Evolutionary conservation across 352 stramenopile genomes (phyloP).

Genomic region (Pythium pyrilobum): DNA sequence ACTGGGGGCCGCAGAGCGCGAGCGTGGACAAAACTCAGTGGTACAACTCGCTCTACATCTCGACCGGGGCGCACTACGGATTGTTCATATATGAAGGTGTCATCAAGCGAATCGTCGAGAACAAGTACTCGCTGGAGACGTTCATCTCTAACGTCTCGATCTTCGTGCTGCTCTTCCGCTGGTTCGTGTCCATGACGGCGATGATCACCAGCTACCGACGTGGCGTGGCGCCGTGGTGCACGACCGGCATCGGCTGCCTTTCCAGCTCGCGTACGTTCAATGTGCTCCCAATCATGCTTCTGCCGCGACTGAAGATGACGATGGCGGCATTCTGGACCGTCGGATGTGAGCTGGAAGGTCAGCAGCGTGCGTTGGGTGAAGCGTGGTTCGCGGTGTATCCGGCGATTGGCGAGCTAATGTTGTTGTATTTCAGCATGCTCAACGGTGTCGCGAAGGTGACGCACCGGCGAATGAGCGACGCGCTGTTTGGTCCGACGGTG

Average conservation of each 20-base stretch:
- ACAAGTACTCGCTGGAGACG: constrained; percentile 27
- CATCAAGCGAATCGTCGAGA: constrained; percentile 1
- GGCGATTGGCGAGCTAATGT: constrained; percentile 19
- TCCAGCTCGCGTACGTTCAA: constrained; percentile 21
- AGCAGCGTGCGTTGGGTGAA: constrained; percentile 22
- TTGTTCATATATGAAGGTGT: constrained; percentile 23
- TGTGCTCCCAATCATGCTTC: constrained; percentile 15
- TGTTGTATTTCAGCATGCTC: constrained; percentile 30
- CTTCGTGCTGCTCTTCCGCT: constrained; percentile 24
- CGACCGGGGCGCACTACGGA: constrained; percentile 23
- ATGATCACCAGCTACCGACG: constrained; percentile 11
- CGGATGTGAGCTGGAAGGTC: constrained; percentile 30
- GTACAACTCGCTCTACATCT: constrained; percentile 7
- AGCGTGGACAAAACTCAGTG: background rate
- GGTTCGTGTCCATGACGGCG: constrained; percentile 21
- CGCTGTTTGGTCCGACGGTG: constrained; percentile 26
- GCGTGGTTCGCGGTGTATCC: constrained; percentile 36
- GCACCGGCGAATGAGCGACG: constrained; percentile 24
- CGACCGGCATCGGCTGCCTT: constrained; percentile 16
- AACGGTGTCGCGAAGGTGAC: constrained; percentile 23
- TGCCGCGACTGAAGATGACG: constrained; percentile 21
- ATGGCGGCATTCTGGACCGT: constrained; percentile 22
- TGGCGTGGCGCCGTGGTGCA: constrained; percentile 11
- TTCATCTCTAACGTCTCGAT: constrained; percentile 35
- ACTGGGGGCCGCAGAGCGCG: constrained; percentile 13